Conservation (phyloP, 2,329 filamentous ascomycete genomes). For the Colletotrichum horii region DNA sequence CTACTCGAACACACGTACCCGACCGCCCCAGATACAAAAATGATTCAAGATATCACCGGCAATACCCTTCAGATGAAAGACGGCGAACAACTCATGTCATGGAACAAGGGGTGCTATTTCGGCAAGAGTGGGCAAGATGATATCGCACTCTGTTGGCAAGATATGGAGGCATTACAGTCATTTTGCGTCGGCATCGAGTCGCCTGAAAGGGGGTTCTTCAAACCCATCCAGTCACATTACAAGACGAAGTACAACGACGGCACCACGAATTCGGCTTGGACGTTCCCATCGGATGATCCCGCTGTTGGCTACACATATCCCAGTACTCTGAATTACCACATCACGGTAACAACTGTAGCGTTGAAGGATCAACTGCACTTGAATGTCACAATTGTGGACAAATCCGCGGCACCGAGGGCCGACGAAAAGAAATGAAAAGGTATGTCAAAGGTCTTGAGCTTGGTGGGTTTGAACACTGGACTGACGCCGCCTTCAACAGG, state of each 20-base stretch:
- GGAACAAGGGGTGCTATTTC: constrained; percentile 15
- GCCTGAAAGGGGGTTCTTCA: constrained; percentile 10
- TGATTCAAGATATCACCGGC: background rate
- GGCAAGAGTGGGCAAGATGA: constrained; percentile 9
- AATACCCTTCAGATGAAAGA: background rate
- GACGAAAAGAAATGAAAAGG: background rate
- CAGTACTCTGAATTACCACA: constrained; percentile 1
- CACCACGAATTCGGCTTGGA: background rate
- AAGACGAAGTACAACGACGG: constrained; percentile 17
- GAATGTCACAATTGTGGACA: background rate
- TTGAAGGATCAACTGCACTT: constrained; percentile 7
- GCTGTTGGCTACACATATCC: constrained; percentile 1
- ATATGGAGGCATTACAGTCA: constrained; percentile 10
- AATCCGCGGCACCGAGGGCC: background rate
- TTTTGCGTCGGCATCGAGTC: constrained; percentile 16
- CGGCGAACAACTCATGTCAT: background rate
- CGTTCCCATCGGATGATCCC: background rate
- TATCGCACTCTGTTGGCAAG: constrained; percentile 9
- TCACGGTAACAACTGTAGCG: background rate
- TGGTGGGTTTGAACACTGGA: background rate
- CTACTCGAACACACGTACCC: background rate
- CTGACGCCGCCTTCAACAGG: background rate
- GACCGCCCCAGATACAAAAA: background rate
- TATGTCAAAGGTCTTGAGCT: background rate
- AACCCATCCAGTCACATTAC: constrained; percentile 9